Percentiles rank a stretch among this genome's conserved stretches.
These are phyloP conservation scores for Iris macrosiphon DNA, from an alignment of 106 monocot species.

Conservation along the genomic window DNA sequence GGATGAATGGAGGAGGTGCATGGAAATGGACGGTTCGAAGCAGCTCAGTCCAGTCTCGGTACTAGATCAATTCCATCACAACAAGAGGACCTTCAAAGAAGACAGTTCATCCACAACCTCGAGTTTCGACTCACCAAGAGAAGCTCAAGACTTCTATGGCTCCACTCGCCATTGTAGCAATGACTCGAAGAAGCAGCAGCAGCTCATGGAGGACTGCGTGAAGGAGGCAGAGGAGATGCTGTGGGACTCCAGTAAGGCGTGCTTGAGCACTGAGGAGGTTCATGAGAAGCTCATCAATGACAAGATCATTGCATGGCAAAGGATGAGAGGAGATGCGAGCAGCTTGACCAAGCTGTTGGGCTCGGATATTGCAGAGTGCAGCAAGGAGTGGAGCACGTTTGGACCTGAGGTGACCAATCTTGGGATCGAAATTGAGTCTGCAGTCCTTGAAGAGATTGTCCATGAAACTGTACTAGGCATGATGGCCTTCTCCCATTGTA, in stretches of 20 bases:
- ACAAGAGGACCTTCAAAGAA: conserved; percentile 12
- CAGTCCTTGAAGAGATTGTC: conserved; percentile 24
- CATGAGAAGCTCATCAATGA: background rate
- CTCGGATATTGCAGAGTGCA: conserved; percentile 4
- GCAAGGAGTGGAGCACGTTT: background rate
- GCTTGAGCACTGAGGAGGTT: background rate
- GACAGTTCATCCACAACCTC: background rate
- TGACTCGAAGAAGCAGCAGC: background rate
- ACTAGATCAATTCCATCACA: conserved; percentile 18
- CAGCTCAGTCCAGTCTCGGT: conserved; percentile 59
- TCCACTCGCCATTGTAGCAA: background rate
- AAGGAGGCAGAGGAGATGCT: background rate
- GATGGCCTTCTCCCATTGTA: background rate
- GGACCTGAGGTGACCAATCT: conserved; percentile 5
- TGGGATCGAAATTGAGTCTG: conserved; percentile 17
- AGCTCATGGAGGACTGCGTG: background rate
- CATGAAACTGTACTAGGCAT: conserved; percentile 10
- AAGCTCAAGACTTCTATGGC: conserved; percentile 7
- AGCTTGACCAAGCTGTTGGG: conserved; percentile 1
- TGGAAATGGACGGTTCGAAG: conserved; percentile 14
- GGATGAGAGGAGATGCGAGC: background rate
- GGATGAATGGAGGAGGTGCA: conserved; percentile 5
- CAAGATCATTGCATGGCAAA: background rate
- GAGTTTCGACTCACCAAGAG: conserved; percentile 10
- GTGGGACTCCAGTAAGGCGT: background rate